These are phyloP conservation scores for Magnolia sinica DNA, from an alignment of 164 flowering plant genomes.

Conservation along the genomic window DNA sequence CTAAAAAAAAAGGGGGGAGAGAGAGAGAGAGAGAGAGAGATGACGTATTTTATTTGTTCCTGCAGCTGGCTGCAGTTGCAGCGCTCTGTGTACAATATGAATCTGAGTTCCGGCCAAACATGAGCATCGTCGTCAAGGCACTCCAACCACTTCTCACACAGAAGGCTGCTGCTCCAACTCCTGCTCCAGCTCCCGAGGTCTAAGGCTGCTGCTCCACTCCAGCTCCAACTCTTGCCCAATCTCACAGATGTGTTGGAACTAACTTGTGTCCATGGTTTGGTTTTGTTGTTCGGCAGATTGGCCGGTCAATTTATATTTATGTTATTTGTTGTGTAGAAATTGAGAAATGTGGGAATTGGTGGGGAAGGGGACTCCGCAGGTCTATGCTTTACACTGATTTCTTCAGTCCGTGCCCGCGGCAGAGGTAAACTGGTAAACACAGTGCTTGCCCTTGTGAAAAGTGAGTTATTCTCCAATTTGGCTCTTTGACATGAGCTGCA, in stretches of 20 bases:
- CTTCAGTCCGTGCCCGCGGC: neutral
- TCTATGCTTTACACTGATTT: neutral
- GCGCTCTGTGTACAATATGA: conserved; percentile 81
- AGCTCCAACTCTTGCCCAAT: neutral
- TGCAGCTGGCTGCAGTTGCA: conserved; percentile 80
- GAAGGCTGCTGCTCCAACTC: conserved; percentile 32
- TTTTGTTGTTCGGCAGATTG: neutral
- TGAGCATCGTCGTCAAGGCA: conserved; percentile 77
- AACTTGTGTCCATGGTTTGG: neutral
- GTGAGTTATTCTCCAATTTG: neutral
- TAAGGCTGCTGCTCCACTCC: neutral
- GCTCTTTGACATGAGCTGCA: neutral
- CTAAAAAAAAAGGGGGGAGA: neutral
- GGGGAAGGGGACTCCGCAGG: neutral
- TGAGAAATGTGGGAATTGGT: neutral
- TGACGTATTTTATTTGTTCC: neutral
- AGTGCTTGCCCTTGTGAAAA: neutral
- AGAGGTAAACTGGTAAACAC: neutral
- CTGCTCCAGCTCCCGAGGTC: conserved; percentile 6
- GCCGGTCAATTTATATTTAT: neutral
- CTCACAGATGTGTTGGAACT: neutral
- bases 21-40: neutral
- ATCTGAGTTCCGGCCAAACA: conserved; percentile 75
- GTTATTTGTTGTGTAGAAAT: neutral
- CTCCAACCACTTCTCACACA: conserved; percentile 54